Evolutionary conservation across 164 flowering plant genomes (phyloP), one percentile per base, ranked within the genome.

Genomic region (Litsea cubeba): DNA sequence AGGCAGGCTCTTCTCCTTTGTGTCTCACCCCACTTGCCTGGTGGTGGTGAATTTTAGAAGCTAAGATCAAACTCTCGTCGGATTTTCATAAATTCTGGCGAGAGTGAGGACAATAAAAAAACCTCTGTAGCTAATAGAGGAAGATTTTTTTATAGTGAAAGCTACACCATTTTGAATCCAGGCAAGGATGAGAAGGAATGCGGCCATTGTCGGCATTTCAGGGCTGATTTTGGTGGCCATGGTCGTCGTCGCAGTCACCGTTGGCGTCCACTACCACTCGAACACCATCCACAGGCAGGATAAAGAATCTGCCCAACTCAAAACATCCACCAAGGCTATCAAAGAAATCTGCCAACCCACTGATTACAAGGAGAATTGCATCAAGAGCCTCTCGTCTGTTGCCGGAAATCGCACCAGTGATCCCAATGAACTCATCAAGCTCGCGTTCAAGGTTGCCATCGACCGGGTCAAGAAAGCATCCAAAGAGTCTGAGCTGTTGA

Each of bases 321-420:
- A 82, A 0, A 49, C 88, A 0, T 79, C 89, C 0, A 66, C 50
- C 64, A 89, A 86, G 68, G 90, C 95, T 10, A 75, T 90, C 69
- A 68, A 82, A 46, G 68, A 81, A 58, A 83, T 89, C 6, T 92
- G 95, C 74, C 78, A 82, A 40, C 86, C 90, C 0, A 90, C 94
- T 0, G 88, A 87, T 22, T 86, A 76, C 83, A 86, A 84, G 79
- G 62, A 87, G 30, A 70, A 87, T 2, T 92, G 97, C 50, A 77
- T 78, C 1, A 40, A 79, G 0, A 85, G 80, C 72, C 87, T 91
- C 25, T 40, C 65, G 1, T 12, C 71, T 0, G 75, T 79, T 0
- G 87, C 83, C 0, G 85, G 84, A 0, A 81, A 49, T 49, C 32
- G 87, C 75, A 69, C 87, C 3, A 76, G 85, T 3, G 89, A 92